phyloP scores from a whole-genome alignment of 768 basidiomycete genomes.

The Lepiota venenata region DNA sequence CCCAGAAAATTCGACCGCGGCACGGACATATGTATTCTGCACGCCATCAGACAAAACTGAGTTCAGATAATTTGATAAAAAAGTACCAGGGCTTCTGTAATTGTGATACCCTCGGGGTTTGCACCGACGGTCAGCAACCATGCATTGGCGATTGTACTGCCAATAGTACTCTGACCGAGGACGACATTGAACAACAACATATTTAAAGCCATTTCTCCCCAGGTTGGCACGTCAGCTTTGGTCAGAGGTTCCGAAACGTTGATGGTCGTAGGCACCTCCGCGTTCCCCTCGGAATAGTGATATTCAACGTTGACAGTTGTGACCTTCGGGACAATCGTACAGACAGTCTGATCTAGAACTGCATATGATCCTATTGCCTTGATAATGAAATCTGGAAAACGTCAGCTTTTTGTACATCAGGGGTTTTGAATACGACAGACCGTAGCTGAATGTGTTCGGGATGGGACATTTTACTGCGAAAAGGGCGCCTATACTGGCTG shows the following conservation, averaged over 20 bases:
- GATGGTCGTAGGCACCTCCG: background rate
- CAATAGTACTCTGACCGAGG: background rate
- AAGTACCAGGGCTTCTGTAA: background rate
- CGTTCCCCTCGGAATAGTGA: background rate
- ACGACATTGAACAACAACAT: background rate
- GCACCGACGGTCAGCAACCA: background rate
- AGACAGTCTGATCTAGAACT: background rate
- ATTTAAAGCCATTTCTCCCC: background rate
- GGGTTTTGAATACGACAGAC: background rate
- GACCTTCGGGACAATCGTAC: background rate
- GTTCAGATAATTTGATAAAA: too few species aligned
- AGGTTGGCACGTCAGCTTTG: background rate
- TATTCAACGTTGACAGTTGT: background rate
- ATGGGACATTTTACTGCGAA: background rate
- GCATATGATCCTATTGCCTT: background rate
- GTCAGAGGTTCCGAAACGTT: background rate
- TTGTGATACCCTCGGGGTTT: background rate
- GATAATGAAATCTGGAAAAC: background rate
- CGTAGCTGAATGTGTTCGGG: background rate
- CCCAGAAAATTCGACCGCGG: background rate
- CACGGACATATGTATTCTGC: too few species aligned
- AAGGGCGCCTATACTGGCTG: background rate
- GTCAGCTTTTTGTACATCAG: background rate
- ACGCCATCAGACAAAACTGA: too few species aligned
- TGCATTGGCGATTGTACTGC: background rate